A percentile compares a stretch with the other conserved stretches of the same genome.
These are phyloP conservation scores for Berberis thunbergii DNA, from an alignment of 164 flowering plant species.

Conservation along the genomic window DNA sequence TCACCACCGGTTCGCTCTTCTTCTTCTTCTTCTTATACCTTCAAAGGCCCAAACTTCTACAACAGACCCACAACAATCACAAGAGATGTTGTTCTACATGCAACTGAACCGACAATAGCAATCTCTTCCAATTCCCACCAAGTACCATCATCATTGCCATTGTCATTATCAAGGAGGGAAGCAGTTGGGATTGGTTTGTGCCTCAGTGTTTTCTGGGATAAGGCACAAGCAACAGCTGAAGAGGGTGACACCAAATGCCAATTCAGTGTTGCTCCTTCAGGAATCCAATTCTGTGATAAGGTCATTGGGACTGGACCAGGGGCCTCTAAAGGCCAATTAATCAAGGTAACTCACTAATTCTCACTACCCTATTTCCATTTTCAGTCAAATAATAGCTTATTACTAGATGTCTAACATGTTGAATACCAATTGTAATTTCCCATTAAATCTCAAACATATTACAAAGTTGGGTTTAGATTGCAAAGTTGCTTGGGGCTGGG, in stretches of 20 bases:
- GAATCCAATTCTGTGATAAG: conserved; percentile 69
- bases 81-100: too few species aligned
- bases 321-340: conserved; percentile 66
- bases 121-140: not conserved
- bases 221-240: conserved; percentile 8
- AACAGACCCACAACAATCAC: too few species aligned
- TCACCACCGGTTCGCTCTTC: too few species aligned
- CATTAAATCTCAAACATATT: not conserved
- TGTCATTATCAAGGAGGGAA: conserved; percentile 7
- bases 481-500: not conserved
- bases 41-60: too few species aligned
- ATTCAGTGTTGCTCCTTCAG: conserved; percentile 55
- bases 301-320: conserved; percentile 61
- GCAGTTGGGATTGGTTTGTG: conserved; percentile 9
- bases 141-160: not conserved
- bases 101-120: not conserved
- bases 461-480: not conserved
- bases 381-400: not conserved
- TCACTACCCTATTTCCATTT: not conserved
- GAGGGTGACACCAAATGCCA: conserved; percentile 26
- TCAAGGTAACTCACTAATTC: conserved; percentile 45
- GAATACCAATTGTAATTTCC: not conserved
- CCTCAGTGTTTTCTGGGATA: not conserved
- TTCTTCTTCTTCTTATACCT: too few species aligned
- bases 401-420: not conserved